A percentile compares a stretch with the other conserved stretches of the same genome.
Evolutionary conservation across 495 filamentous ascomycete species (phyloP).

Genomic region (Clavariopsis aquatica): DNA sequence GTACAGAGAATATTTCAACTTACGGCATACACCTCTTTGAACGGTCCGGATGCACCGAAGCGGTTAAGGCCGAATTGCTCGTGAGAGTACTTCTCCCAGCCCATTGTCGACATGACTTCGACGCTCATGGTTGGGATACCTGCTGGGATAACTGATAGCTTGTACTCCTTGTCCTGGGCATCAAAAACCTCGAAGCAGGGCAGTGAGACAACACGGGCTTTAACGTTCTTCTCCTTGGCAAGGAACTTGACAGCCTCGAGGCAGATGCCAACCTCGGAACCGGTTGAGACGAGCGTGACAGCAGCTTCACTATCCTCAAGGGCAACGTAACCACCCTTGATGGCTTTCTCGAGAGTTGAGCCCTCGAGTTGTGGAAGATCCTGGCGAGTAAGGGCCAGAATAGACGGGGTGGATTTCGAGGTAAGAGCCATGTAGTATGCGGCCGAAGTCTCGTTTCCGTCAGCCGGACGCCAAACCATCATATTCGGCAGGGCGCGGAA

Average conservation of each 20-base stretch:
- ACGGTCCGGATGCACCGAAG: conserved; percentile 94
- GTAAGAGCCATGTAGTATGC: conserved; percentile 96
- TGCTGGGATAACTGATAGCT: conserved; percentile 85
- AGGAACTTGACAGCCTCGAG: conserved; percentile 89
- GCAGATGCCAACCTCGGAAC: conserved; percentile 92
- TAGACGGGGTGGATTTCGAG: conserved; percentile 84
- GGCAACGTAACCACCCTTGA: conserved; percentile 92
- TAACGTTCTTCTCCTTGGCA: conserved; percentile 73
- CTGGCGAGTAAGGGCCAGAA: conserved; percentile 94
- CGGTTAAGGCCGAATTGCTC: conserved; percentile 99
- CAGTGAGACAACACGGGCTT: conserved; percentile 90
- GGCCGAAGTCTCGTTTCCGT: conserved; percentile 97
- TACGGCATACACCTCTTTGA: conserved; percentile 97
- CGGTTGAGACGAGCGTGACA: conserved; percentile 90
- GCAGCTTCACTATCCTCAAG: conserved; percentile 81
- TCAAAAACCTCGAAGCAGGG: conserved; percentile 99
- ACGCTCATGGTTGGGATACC: conserved; percentile 91
- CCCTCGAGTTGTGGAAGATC: conserved; percentile 97
- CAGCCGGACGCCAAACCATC: conserved; percentile 99
- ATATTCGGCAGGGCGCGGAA: conserved; percentile 99
- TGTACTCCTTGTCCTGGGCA: conserved; percentile 89
- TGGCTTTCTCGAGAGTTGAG: conserved; percentile 79
- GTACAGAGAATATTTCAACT: conserved; percentile 40
- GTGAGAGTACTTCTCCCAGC: conserved; percentile 97
- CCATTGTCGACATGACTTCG: conserved; percentile 89